Base-by-base conservation (phyloP, 371 early-diverging fungal species). In the Mortierella sp. region DNA sequence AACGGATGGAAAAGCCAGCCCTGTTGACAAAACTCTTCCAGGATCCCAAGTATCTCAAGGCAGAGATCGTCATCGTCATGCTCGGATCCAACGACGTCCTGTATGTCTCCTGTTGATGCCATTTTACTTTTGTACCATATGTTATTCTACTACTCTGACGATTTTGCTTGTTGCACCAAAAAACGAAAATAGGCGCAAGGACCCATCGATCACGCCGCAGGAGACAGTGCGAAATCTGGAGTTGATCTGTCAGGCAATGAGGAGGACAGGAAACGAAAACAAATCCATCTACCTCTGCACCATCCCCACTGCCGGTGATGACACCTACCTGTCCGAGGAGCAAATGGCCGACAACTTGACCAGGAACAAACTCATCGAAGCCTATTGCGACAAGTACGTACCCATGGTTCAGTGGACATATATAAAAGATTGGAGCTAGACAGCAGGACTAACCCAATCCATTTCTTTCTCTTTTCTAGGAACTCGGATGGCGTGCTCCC, bases 231-330 rank as follows among this genome's bases (percentile, higher is more conserved):
- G 85, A 29, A 84, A 84, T 38, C 32, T 84, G 72, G 79, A 84
- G 38, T 55, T 81, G 74, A 79, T 84, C 48, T 84, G 85, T 29
- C 85, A 84, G 72, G 75, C 85, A n/a, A 41, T 84, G 58, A 75
- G 38, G 43, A 72, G 74, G 43, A 76, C 74, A 14, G 81, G 85
- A 12, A 78, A 79, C 43, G 74, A 74, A 21, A 54, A 43, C 16
- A 81, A 81, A 44, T 84, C 87, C 21, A 83, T 87, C 4, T 87
- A 83, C 46, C 76, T 87, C 29, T 75, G 76, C 70, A 81, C 81
- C 12, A 81, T 87, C 7, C 87, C 87, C 3, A 87, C 87, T 2
- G 84, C 84, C 29, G 87, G 87, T 8, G 84, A 87, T n/a, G 77
- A 83, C 35, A 46, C 55, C 29, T 75, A 72, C 44, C 58, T 87